phyloP scores from a whole-genome alignment of 305 asterid species.

The Fraxinus ornus region DNA sequence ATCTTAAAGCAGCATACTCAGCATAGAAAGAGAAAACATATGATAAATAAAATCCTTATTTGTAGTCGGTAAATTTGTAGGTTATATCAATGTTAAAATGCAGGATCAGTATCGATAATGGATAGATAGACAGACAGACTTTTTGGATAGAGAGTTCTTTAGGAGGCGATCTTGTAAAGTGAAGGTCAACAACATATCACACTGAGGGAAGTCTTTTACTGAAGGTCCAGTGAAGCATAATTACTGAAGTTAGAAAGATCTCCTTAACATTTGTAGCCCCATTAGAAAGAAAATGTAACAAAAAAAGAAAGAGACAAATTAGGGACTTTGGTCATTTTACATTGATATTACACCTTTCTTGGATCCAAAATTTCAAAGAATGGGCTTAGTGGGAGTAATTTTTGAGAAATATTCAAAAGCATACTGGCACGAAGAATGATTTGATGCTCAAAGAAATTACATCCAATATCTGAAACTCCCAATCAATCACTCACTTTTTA shows the following conservation, averaged over 20 bases:
- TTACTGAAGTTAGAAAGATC: conserved; percentile 17
- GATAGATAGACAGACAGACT: background rate
- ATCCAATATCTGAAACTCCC: background rate
- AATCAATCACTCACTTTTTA: conserved; percentile 61
- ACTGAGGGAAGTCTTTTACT: background rate
- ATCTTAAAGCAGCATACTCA: background rate
- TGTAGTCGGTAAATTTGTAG: background rate
- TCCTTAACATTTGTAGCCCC: background rate
- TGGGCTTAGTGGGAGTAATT: conserved; percentile 17
- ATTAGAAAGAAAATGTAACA: background rate
- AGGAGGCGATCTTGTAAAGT: background rate
- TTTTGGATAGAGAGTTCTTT: background rate
- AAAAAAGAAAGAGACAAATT: background rate
- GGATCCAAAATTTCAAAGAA: background rate
- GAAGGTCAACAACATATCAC: background rate
- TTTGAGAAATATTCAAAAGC: conserved; percentile 7
- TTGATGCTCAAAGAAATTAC: conserved; percentile 7
- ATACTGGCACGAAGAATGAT: background rate
- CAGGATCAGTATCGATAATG: conserved; percentile 1
- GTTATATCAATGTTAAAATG: conserved; percentile 13
- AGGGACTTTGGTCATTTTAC: background rate
- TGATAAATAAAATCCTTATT: background rate
- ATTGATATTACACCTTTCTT: background rate
- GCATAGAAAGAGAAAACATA: background rate
- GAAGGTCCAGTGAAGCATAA: conserved; percentile 8